phyloP scores from a whole-genome alignment of 106 monocot species.

The Allium fistulosum region DNA sequence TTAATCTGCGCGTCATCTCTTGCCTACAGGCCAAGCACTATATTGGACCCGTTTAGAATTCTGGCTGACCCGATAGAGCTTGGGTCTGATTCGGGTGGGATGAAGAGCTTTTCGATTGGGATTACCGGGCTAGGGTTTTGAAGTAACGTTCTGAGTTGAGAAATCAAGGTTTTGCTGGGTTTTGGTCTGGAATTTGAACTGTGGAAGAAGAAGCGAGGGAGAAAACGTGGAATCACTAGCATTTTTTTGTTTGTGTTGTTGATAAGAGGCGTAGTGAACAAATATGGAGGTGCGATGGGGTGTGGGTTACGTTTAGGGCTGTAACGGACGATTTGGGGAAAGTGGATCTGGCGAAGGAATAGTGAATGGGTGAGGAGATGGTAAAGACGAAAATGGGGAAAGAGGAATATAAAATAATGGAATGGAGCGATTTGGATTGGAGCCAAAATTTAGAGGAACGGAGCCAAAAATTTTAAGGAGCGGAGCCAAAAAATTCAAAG shows the following conservation, averaged over 20 bases:
- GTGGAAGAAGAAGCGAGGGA: not conserved
- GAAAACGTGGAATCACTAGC: not conserved
- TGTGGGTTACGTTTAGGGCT: too few relatives aligned
- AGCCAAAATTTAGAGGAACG: too few relatives aligned
- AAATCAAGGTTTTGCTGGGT: constrained; percentile 1
- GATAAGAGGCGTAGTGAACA: too few relatives aligned
- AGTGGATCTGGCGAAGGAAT: too few relatives aligned
- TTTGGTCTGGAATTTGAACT: not conserved
- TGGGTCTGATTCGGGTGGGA: constrained; percentile 67
- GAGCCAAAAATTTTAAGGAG: too few relatives aligned
- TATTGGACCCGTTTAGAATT: constrained; percentile 80
- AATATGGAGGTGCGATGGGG: too few relatives aligned
- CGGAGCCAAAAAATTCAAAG: too few relatives aligned
- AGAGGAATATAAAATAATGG: too few relatives aligned
- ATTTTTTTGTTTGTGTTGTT: not conserved
- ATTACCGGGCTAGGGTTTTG: constrained; percentile 12
- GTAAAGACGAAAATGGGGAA: too few relatives aligned
- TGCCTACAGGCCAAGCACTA: constrained; percentile 36
- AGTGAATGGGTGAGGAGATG: too few relatives aligned
- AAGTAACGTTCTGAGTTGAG: not conserved
- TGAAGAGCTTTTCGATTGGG: constrained; percentile 71
- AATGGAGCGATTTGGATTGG: too few relatives aligned
- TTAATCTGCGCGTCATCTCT: constrained; percentile 32
- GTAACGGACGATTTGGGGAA: too few relatives aligned
- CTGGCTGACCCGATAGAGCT: constrained; percentile 13